Percentiles rank a stretch among this genome's conserved stretches.
Evolutionary conservation across 2,329 filamentous ascomycete species (phyloP).

Genomic region (Magnaporthiopsis rhizophila): DNA sequence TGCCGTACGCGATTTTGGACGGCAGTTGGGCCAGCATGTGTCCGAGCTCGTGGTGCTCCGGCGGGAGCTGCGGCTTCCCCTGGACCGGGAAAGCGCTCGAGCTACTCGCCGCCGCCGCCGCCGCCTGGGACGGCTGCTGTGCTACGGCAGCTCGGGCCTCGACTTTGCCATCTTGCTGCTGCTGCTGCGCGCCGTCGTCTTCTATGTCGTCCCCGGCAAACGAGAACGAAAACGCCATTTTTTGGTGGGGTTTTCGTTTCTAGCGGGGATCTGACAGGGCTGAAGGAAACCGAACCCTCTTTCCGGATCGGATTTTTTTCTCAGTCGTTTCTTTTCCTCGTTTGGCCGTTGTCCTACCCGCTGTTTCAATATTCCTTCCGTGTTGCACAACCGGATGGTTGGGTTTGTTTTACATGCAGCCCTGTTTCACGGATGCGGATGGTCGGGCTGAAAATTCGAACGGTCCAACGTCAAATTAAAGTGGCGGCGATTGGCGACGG

Average conservation of each 20-base stretch:
- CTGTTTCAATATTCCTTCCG: background rate
- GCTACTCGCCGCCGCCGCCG: slow-evolving; percentile 13
- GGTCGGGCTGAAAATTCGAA: background rate
- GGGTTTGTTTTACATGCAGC: background rate
- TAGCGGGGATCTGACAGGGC: background rate
- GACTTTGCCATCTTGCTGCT: slow-evolving; percentile 13
- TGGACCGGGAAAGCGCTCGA: slow-evolving; percentile 52
- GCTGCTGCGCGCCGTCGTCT: slow-evolving; percentile 23
- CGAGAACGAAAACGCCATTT: slow-evolving; percentile 32
- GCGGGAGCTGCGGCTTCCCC: slow-evolving; percentile 51
- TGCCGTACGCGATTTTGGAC: slow-evolving; percentile 64
- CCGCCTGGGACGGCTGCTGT: slow-evolving; percentile 17
- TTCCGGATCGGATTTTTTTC: background rate
- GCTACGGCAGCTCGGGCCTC: background rate
- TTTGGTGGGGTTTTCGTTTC: background rate
- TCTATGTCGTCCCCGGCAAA: slow-evolving; percentile 61
- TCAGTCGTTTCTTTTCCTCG: background rate
- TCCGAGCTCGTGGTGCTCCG: slow-evolving; percentile 41
- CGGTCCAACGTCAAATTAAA: background rate
- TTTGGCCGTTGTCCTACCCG: background rate
- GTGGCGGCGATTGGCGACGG: background rate
- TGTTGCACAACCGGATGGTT: background rate
- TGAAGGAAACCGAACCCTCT: background rate
- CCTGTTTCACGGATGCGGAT: background rate
- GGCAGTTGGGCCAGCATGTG: slow-evolving; percentile 53